Evolutionary conservation across 352 stramenopile genomes (phyloP).

Genomic region (Phytophthora hibernalis): DNA sequence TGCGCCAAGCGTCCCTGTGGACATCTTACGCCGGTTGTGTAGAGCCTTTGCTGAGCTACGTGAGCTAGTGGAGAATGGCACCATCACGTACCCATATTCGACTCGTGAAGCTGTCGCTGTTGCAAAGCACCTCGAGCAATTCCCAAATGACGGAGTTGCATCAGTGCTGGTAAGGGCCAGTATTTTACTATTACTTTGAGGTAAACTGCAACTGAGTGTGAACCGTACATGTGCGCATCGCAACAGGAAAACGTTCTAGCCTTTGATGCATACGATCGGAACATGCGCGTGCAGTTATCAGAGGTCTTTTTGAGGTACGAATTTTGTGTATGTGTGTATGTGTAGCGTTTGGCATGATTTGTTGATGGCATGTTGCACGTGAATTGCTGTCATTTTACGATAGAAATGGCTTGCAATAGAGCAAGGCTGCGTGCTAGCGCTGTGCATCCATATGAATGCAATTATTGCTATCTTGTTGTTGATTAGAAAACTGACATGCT

Average conservation of each 20-base stretch:
- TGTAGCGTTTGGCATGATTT: slow-evolving; percentile 12
- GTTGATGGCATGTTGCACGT: slow-evolving; percentile 23
- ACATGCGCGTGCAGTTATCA: slow-evolving; percentile 74
- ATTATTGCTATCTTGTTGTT: neutral
- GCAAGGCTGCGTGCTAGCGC: neutral
- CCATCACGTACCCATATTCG: slow-evolving; percentile 95
- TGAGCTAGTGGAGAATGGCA: slow-evolving; percentile 85
- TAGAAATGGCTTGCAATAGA: slow-evolving; percentile 38
- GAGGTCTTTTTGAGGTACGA: slow-evolving; percentile 83
- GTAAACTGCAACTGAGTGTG: neutral
- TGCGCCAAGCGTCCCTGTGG: slow-evolving; percentile 79
- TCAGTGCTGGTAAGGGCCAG: slow-evolving; percentile 61
- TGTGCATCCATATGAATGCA: neutral
- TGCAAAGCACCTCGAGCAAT: slow-evolving; percentile 94
- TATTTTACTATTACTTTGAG: neutral
- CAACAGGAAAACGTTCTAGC: slow-evolving; percentile 94
- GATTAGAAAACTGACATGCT: slow-evolving; percentile 4
- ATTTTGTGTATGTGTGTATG: slow-evolving; percentile 7
- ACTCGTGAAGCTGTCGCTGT: slow-evolving; percentile 94
- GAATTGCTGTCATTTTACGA: slow-evolving; percentile 2
- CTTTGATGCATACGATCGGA: slow-evolving; percentile 91
- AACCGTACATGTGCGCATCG: neutral
- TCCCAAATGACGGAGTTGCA: slow-evolving; percentile 91
- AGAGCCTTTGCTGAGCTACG: slow-evolving; percentile 92
- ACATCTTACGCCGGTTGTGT: slow-evolving; percentile 87